These are phyloP conservation scores for Vanilla planifolia DNA, from an alignment of 106 monocot genomes.

Conservation along the genomic window DNA sequence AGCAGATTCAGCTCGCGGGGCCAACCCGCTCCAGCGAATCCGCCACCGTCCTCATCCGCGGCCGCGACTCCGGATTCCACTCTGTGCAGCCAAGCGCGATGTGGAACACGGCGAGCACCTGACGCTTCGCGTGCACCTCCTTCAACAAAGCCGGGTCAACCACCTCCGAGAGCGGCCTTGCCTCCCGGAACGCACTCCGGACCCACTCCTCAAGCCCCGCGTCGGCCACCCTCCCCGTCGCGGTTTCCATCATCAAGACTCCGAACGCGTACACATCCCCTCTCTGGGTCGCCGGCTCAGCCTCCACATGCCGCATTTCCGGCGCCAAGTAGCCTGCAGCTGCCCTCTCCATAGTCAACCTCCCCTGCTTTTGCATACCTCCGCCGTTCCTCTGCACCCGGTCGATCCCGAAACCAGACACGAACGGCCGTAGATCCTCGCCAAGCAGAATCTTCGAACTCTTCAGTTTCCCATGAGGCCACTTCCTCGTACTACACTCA, in stretches of 20 bases:
- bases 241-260: constrained; percentile 51
- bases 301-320: constrained; percentile 26
- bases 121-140: constrained; percentile 85
- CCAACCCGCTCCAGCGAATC: constrained; percentile 72
- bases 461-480: constrained; percentile 66
- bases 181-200: constrained; percentile 71
- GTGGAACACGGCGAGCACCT: constrained; percentile 86
- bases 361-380: constrained; percentile 6
- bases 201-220: constrained; percentile 59
- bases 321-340: constrained; percentile 47
- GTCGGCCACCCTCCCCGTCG: constrained; percentile 48
- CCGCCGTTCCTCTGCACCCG: constrained; percentile 57
- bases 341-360: constrained; percentile 3
- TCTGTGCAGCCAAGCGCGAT: constrained; percentile 88
- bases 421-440: constrained; percentile 51
- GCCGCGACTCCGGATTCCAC: constrained; percentile 55
- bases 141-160: constrained; percentile 72
- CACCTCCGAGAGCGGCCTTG: constrained; percentile 72
- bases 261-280: constrained; percentile 85
- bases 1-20: background rate
- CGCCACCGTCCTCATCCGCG: constrained; percentile 59
- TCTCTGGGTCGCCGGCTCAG: constrained; percentile 46
- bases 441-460: constrained; percentile 82
- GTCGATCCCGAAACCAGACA: constrained; percentile 78
- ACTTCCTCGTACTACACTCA: constrained; percentile 69